These are phyloP conservation scores for Ophiostoma populinum DNA, from an alignment of 2,329 filamentous ascomycete genomes.

Conservation along the genomic window DNA sequence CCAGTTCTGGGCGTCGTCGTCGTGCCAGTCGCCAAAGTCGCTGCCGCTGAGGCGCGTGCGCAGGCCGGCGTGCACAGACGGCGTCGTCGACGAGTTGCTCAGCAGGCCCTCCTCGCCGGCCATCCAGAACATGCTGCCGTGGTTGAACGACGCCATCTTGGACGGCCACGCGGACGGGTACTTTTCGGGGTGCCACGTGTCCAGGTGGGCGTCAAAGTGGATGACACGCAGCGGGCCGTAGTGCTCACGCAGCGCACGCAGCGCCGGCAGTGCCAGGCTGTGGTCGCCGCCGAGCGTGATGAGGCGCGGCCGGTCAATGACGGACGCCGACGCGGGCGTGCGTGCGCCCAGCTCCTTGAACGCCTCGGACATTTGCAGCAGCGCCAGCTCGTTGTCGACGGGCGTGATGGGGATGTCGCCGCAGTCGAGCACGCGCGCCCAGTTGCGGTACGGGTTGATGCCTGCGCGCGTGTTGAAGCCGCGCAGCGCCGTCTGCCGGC, in stretches of 20 bases:
- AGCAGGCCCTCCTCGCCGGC: conserved; percentile 68
- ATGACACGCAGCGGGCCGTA: conserved; percentile 52
- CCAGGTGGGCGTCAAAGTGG: conserved; percentile 64
- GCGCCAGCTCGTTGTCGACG: conserved; percentile 67
- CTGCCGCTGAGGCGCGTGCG: conserved; percentile 56
- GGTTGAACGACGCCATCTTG: conserved; percentile 61
- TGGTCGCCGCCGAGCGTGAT: conserved; percentile 61
- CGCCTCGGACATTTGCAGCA: conserved; percentile 69
- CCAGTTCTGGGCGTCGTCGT: conserved; percentile 63
- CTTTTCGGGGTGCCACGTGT: conserved; percentile 70
- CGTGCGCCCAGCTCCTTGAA: conserved; percentile 47
- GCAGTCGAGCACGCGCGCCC: conserved; percentile 71
- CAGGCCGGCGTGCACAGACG: conserved; percentile 67
- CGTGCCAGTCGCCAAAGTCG: conserved; percentile 50
- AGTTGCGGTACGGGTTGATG: conserved; percentile 69
- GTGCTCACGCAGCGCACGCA: conserved; percentile 45
- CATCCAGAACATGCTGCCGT: conserved; percentile 86
- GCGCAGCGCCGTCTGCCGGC: conserved; percentile 62
- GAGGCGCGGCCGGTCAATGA: conserved; percentile 31
- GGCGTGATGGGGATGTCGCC: conserved; percentile 80
- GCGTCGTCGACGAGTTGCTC: conserved; percentile 46
- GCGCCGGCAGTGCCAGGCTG: conserved; percentile 49
- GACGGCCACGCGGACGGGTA: conserved; percentile 62
- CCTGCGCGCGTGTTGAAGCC: conserved; percentile 69
- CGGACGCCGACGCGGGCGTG: conserved; percentile 17